Percentiles rank a stretch among this genome's conserved stretches.
Evolutionary conservation across 2,329 filamentous ascomycete genomes (phyloP).

Genomic region (Penicillium paneum): DNA sequence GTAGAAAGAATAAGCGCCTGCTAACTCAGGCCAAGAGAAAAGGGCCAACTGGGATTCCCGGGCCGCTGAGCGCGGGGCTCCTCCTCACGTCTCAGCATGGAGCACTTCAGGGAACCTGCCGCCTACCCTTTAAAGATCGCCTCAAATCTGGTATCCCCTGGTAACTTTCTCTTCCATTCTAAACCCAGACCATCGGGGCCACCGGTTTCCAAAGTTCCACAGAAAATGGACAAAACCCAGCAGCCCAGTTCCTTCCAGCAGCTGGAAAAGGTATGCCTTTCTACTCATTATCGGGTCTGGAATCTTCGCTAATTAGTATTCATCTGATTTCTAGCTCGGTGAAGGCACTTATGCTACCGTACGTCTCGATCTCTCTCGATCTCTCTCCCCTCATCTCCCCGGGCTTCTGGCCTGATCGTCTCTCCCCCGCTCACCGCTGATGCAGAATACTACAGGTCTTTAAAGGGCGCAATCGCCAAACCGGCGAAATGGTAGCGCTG

Average conservation of each 20-base stretch:
- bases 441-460: slow-evolving; percentile 66
- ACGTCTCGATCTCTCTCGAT: slow-evolving; percentile 41
- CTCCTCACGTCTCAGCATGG: slow-evolving; percentile 25
- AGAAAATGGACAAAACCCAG: slow-evolving; percentile 79
- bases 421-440: slow-evolving; percentile 18
- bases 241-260: slow-evolving; percentile 98
- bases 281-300: not conserved
- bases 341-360: slow-evolving; percentile 99
- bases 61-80: slow-evolving; percentile 24
- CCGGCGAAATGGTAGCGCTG: slow-evolving; percentile 90
- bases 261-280: slow-evolving; percentile 68
- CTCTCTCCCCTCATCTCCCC: slow-evolving; percentile 2
- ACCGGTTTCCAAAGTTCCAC: slow-evolving; percentile 14
- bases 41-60: slow-evolving; percentile 3
- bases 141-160: slow-evolving; percentile 36
- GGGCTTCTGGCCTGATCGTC: not conserved
- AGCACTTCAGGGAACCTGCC: slow-evolving; percentile 23
- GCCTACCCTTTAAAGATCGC: slow-evolving; percentile 30
- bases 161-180: slow-evolving; percentile 34
- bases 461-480: slow-evolving; percentile 96
- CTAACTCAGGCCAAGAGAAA: slow-evolving; percentile 15
- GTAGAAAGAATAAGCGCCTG: not conserved
- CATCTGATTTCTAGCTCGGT: slow-evolving; percentile 58
- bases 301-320: slow-evolving; percentile 28
- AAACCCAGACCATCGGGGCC: slow-evolving; percentile 20